Percentiles rank a stretch among this genome's conserved stretches.
Conservation (phyloP, 129 eudicot species). For the Flaveria brownii region DNA sequence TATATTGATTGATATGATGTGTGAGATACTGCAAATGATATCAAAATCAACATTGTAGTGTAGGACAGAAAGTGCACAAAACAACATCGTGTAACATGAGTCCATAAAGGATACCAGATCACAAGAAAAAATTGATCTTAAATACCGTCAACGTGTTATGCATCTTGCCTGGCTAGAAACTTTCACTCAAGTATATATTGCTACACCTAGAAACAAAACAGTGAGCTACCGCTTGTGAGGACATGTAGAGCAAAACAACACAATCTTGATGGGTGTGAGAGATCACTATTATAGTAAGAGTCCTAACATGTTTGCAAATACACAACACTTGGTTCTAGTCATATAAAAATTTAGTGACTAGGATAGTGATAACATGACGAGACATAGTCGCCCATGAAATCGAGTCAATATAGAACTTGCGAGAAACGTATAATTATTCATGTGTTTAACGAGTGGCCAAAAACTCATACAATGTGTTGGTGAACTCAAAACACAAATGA, state of each 20-base stretch:
- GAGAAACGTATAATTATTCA: neutral
- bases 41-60: neutral
- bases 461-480: neutral
- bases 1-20: neutral
- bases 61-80: too few relatives aligned
- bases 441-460: neutral
- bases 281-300: too few relatives aligned
- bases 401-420: neutral
- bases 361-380: neutral
- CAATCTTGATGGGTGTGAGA: neutral
- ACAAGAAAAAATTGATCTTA: neutral
- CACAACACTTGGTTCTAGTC: neutral
- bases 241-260: neutral
- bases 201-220: too few relatives aligned
- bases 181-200: too few relatives aligned
- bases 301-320: too few relatives aligned
- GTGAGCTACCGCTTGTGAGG: neutral
- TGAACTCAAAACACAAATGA: neutral
- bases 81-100: neutral
- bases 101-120: neutral
- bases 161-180: neutral
- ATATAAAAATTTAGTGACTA: neutral
- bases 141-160: neutral
- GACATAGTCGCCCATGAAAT: neutral
- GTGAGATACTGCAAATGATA: neutral